Evolutionary conservation across 2,329 filamentous ascomycete species (phyloP), one percentile per base, ranked within the genome.

Genomic region (Claviceps cyperi): DNA sequence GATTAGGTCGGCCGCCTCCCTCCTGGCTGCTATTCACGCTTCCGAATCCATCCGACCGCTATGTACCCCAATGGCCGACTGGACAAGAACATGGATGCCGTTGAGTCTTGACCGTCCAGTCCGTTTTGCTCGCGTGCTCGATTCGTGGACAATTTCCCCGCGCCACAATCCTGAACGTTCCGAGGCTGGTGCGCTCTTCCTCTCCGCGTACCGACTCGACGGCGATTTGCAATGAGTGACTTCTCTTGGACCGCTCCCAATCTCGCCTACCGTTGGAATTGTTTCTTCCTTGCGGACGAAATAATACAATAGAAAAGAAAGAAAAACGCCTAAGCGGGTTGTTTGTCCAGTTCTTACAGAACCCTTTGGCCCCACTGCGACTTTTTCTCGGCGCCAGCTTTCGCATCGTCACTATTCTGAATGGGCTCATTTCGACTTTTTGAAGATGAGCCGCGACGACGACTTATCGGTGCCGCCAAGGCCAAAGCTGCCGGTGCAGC

Each of bases 401-500:
- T 32, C 15, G 24, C 21, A 15, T 43, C 22, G 22, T 44, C 22
- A 28, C 22, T n/a, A 41, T 15, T 41, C 22, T 35, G 28, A 32
- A 32, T 35, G 35, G 45, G 21, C 22, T 6, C 43, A 35, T 35
- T 45, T 32, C 7, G 22, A 32, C 9, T 17, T 49, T 22, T 35
- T 19, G 39, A 51, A 28, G 6, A 53, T 53, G 50, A 53, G 44
- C 15, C 32, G 48, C 38, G 43, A 47, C 24, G 52, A 46, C 35
- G 52, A 46, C 32, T 43, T 47, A 21, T 32, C 48, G 5, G 38
- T 6, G 47, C 46, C 28, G 66, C 64, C 49, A 14, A 38, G 46
- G 55, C 76, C 80, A 24, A 85, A 81, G 70, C 74, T 92, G 72
- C 86, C 87, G 0, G 72, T 78, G 41, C 78, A 81, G 74, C 87